Evolutionary conservation across 495 filamentous ascomycete genomes (phyloP).

Genomic region (Lophiostoma macrostomum): DNA sequence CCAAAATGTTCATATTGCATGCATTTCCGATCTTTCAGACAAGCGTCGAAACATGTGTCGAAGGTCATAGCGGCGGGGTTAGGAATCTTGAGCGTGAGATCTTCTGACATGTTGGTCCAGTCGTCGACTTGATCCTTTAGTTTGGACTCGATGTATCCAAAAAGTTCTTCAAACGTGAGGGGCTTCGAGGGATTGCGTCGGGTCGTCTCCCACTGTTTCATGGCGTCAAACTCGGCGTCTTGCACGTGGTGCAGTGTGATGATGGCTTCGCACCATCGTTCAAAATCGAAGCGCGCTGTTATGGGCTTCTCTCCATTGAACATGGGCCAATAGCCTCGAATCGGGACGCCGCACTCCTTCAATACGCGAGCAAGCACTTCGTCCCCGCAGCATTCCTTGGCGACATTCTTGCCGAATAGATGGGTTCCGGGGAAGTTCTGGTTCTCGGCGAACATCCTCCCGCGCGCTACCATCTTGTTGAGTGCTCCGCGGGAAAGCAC

Average conservation of each 20-base stretch:
- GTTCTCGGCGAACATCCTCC: constrained; percentile 14
- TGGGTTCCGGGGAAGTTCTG: constrained; percentile 16
- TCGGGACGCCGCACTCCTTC: constrained; percentile 13
- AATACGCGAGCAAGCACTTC: constrained; percentile 30
- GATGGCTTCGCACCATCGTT: constrained; percentile 32
- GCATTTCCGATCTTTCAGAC: constrained; percentile 17
- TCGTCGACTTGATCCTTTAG: constrained; percentile 7
- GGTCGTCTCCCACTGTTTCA: constrained; percentile 19
- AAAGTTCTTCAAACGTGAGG: constrained; percentile 28
- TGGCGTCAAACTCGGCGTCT: constrained; percentile 18
- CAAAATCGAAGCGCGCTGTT: constrained; percentile 14
- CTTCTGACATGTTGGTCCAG: constrained; percentile 32
- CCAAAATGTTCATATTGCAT: constrained; percentile 24
- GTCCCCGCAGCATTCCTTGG: constrained; percentile 29
- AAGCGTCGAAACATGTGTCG: constrained; percentile 21
- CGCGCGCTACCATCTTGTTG: constrained; percentile 29
- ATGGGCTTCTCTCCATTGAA: constrained; percentile 29
- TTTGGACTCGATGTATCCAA: constrained; percentile 15
- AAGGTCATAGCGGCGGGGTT: constrained; percentile 11
- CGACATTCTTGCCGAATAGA: constrained; percentile 26
- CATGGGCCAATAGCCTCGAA: constrained; percentile 27
- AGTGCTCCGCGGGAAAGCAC: constrained; percentile 23
- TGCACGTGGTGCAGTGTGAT: constrained; percentile 27
- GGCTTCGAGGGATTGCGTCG: constrained; percentile 13
- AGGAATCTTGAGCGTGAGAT: neutral